Evolutionary conservation across 2,329 filamentous ascomycete species (phyloP).

Genomic region (Trichoderma arundinaceum): DNA sequence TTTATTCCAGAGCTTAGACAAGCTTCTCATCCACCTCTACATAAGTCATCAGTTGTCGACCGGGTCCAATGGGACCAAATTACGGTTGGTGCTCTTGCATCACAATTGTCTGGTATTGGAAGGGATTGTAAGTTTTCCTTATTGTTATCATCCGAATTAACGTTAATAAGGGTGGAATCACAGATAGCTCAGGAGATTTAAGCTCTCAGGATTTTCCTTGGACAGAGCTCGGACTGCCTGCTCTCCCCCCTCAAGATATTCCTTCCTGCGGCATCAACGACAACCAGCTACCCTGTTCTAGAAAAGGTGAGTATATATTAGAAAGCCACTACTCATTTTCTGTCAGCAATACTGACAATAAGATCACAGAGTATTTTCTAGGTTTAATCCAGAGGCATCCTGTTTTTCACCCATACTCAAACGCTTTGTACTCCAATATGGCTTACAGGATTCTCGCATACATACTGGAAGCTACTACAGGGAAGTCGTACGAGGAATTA

Average conservation of each 20-base stretch:
- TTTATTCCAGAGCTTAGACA: constrained; percentile 37
- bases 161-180: background rate
- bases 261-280: constrained; percentile 31
- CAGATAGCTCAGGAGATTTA: constrained; percentile 17
- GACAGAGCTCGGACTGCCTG: constrained; percentile 6
- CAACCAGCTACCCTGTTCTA: constrained; percentile 6
- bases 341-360: background rate
- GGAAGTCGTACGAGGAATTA: constrained; percentile 31
- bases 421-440: constrained; percentile 37
- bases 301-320: background rate
- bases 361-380: constrained; percentile 33
- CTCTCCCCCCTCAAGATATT: constrained; percentile 19
- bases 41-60: background rate
- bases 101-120: constrained; percentile 27
- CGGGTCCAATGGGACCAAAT: constrained; percentile 31
- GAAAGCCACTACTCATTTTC: background rate
- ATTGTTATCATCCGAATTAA: background rate
- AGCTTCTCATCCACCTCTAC: background rate
- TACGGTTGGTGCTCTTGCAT: constrained; percentile 29
- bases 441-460: constrained; percentile 37
- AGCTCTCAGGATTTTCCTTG: constrained; percentile 23
- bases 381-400: constrained; percentile 32
- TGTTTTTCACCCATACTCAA: constrained; percentile 34
- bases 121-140: constrained; percentile 22
- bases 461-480: constrained; percentile 36